Evolutionary conservation across 2,329 filamentous ascomycete genomes (phyloP).

Genomic region (Calycina herbarum): DNA sequence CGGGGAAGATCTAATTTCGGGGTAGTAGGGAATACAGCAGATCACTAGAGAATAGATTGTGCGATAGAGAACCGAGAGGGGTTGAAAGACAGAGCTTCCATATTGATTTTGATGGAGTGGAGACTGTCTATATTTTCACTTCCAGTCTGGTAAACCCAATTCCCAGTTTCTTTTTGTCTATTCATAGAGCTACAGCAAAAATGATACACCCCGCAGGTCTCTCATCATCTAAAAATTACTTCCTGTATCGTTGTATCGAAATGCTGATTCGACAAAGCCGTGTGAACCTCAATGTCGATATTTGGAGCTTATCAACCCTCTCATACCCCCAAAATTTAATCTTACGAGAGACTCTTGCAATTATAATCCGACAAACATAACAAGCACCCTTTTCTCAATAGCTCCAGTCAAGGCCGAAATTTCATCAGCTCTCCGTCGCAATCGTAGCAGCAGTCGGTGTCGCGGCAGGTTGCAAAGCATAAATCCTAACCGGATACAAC

Average conservation of each 20-base stretch:
- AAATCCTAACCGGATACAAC: slow-evolving; percentile 74
- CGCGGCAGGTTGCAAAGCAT: slow-evolving; percentile 55
- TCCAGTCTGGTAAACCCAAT: neutral
- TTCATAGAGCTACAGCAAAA: neutral
- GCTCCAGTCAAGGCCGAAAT: neutral
- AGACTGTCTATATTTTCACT: neutral
- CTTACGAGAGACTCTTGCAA: neutral
- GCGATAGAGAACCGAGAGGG: neutral
- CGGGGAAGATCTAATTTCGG: slow-evolving; percentile 18
- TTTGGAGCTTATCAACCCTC: neutral
- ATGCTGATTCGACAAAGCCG: neutral
- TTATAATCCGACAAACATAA: neutral
- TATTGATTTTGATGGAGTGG: neutral
- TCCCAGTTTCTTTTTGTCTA: neutral
- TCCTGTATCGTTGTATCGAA: neutral
- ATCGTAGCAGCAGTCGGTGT: neutral
- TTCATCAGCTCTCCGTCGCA: neutral
- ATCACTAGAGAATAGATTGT: neutral
- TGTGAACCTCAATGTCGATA: neutral
- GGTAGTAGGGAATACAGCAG: neutral
- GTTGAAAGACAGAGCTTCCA: neutral
- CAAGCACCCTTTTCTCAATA: neutral
- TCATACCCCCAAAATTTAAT: neutral
- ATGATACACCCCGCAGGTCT: neutral
- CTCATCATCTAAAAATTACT: no score